Evolutionary conservation across 2,329 filamentous ascomycete genomes (phyloP).

Genomic region (Colletotrichum sp.): DNA sequence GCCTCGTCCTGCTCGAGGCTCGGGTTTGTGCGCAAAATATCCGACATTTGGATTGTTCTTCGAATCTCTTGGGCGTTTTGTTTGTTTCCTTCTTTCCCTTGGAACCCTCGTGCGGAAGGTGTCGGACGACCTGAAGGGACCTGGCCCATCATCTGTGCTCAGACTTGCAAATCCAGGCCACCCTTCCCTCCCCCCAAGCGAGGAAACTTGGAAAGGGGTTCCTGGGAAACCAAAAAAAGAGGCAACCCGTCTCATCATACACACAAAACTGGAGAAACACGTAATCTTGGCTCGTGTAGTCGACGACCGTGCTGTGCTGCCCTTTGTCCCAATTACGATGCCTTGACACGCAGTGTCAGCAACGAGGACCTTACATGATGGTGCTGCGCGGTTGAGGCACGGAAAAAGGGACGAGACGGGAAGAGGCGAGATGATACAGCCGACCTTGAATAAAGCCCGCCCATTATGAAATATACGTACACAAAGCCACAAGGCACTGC

Average conservation of each 20-base stretch:
- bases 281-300: neutral
- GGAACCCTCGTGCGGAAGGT: neutral
- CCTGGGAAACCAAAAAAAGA: neutral
- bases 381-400: neutral
- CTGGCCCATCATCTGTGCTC: neutral
- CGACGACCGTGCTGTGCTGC: neutral
- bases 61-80: neutral
- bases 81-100: neutral
- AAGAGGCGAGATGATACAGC: neutral
- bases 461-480: neutral
- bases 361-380: constrained; percentile 1
- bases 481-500: neutral
- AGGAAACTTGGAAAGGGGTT: constrained; percentile 2
- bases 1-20: neutral
- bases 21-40: neutral
- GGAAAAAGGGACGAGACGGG: neutral
- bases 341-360: neutral
- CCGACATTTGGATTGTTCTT: neutral
- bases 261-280: neutral
- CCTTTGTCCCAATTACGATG: neutral
- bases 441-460: neutral
- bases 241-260: neutral
- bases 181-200: neutral
- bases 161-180: neutral
- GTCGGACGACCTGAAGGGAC: neutral